A percentile compares a stretch with the other conserved stretches of the same genome.
phyloP scores from a whole-genome alignment of 2,329 filamentous ascomycete genomes.

The Colletotrichum sp. region DNA sequence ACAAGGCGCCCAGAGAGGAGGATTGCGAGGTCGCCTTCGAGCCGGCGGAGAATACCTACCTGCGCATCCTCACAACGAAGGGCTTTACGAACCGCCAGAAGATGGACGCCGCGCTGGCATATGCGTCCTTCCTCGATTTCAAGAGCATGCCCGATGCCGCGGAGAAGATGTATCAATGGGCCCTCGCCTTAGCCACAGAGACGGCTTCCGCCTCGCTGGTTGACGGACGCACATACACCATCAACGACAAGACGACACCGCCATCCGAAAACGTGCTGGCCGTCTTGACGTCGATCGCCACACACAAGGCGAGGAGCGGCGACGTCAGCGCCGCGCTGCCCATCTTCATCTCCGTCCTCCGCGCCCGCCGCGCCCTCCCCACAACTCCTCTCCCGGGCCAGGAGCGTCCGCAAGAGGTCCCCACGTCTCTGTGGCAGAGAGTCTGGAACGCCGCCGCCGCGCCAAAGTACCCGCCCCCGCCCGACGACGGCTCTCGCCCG shows the following conservation, averaged over 20 bases:
- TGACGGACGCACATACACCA: slow-evolving; percentile 65
- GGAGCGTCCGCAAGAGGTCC: not conserved
- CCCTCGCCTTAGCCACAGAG: slow-evolving; percentile 74
- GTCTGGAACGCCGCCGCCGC: slow-evolving; percentile 36
- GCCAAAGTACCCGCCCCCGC: slow-evolving; percentile 73
- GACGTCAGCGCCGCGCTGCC: slow-evolving; percentile 76
- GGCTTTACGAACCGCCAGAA: slow-evolving; percentile 82
- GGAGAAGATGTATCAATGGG: slow-evolving; percentile 76
- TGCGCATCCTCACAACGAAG: slow-evolving; percentile 79
- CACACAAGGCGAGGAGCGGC: slow-evolving; percentile 74
- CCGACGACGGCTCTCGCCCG: slow-evolving; percentile 71
- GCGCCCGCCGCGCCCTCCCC: slow-evolving; percentile 71
- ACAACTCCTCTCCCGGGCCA: slow-evolving; percentile 33
- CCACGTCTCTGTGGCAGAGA: slow-evolving; percentile 6
- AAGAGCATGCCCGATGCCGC: slow-evolving; percentile 71
- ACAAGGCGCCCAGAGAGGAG: slow-evolving; percentile 72
- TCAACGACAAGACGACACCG: slow-evolving; percentile 62
- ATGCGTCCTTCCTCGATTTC: slow-evolving; percentile 85
- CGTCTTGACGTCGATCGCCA: slow-evolving; percentile 78
- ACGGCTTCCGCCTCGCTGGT: slow-evolving; percentile 53
- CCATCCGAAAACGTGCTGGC: slow-evolving; percentile 78
- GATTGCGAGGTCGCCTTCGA: slow-evolving; percentile 75
- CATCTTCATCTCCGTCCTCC: slow-evolving; percentile 83
- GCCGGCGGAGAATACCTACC: slow-evolving; percentile 78
- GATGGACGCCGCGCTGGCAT: slow-evolving; percentile 81